phyloP scores from a whole-genome alignment of 805 yeast species.

The Candida ortonii region DNA sequence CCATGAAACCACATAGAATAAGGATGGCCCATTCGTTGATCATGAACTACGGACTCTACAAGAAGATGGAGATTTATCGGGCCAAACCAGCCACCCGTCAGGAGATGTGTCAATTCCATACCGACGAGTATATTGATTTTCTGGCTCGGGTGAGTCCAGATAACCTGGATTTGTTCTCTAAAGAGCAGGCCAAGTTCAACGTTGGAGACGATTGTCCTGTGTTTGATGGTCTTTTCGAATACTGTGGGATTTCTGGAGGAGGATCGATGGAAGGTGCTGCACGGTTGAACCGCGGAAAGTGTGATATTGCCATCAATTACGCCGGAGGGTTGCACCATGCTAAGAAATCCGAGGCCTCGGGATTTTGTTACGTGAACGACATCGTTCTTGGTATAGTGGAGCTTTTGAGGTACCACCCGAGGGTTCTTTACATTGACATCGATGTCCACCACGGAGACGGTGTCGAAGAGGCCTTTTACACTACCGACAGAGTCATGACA shows the following conservation, averaged over 20 bases:
- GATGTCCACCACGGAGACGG: slow-evolving; percentile 96
- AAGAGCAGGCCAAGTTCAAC: slow-evolving; percentile 87
- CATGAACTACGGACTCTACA: slow-evolving; percentile 95
- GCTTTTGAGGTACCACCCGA: slow-evolving; percentile 74
- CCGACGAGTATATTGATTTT: slow-evolving; percentile 95
- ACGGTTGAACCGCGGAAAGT: slow-evolving; percentile 72
- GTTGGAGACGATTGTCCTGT: slow-evolving; percentile 95
- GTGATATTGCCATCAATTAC: slow-evolving; percentile 90
- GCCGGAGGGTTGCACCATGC: slow-evolving; percentile 95
- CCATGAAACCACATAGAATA: slow-evolving; percentile 98
- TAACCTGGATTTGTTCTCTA: slow-evolving; percentile 79
- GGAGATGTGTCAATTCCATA: slow-evolving; percentile 97
- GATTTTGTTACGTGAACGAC: slow-evolving; percentile 88
- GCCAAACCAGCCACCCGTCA: slow-evolving; percentile 98
- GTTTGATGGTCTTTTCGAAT: slow-evolving; percentile 74
- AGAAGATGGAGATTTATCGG: slow-evolving; percentile 94
- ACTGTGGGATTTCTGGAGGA: slow-evolving; percentile 79
- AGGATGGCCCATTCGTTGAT: slow-evolving; percentile 97
- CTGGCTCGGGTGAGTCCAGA: slow-evolving; percentile 89
- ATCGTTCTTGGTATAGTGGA: slow-evolving; percentile 83
- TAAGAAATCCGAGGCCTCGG: slow-evolving; percentile 83
- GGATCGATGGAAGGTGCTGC: slow-evolving; percentile 91
- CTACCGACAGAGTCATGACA: slow-evolving; percentile 90
- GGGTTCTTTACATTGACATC: slow-evolving; percentile 84
- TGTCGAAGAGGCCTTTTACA: slow-evolving; percentile 89